phyloP scores from a whole-genome alignment of 139 green algal genomes.

The Dunaliella primolecta region DNA sequence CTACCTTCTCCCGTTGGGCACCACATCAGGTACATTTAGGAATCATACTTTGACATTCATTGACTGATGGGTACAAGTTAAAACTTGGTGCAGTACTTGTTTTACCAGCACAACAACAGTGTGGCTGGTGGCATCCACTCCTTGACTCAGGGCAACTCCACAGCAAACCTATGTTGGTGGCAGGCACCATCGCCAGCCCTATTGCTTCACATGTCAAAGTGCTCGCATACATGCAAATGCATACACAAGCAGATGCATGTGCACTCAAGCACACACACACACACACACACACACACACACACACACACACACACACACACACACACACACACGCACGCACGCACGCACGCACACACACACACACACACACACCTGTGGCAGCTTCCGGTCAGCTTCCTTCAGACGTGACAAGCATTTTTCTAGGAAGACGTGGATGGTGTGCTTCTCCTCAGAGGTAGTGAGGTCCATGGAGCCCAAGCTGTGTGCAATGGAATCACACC shows the following conservation, averaged over 20 bases:
- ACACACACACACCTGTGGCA: constrained; percentile 61
- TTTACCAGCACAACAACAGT: too few species aligned
- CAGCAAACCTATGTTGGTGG: too few species aligned
- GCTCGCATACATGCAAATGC: not conserved
- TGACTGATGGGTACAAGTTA: too few species aligned
- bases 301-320: not conserved
- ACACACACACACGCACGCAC: constrained; percentile 22
- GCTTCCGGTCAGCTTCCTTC: constrained; percentile 65
- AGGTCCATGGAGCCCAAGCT: constrained; percentile 66
- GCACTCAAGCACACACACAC: not conserved
- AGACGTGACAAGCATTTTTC: constrained; percentile 66
- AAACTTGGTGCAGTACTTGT: too few species aligned
- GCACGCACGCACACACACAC: not conserved
- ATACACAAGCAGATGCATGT: too few species aligned
- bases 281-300: not conserved
- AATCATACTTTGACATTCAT: too few species aligned
- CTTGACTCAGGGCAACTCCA: too few species aligned
- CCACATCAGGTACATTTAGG: too few species aligned
- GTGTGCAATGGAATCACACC: constrained; percentile 47
- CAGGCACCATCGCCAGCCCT: too few species aligned
- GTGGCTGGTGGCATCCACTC: too few species aligned
- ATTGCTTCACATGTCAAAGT: too few species aligned
- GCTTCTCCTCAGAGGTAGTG: constrained; percentile 68
- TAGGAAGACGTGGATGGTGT: constrained; percentile 67
- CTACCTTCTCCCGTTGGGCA: too few species aligned